phyloP scores from a whole-genome alignment of 768 basidiomycete species.

The Trametes cinnabarina region DNA sequence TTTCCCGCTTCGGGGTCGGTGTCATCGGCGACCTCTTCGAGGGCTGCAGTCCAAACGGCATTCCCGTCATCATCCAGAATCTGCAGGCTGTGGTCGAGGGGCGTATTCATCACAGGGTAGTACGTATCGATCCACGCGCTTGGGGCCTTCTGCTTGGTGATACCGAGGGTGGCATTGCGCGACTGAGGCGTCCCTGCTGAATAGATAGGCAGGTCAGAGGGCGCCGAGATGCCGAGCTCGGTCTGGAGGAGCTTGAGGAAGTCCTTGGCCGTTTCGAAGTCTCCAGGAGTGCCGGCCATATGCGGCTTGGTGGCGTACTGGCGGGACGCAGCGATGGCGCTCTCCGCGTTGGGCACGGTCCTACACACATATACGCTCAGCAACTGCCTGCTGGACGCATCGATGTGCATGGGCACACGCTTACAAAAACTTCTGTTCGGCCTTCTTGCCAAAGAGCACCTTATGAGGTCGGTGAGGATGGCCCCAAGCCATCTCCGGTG shows the following conservation, averaged over 20 bases:
- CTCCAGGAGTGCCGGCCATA: constrained; percentile 55
- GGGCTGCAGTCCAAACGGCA: constrained; percentile 64
- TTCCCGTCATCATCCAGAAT: constrained; percentile 58
- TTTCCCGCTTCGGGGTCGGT: constrained; percentile 70
- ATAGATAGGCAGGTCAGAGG: constrained; percentile 54
- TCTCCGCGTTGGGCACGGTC: constrained; percentile 49
- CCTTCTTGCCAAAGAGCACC: constrained; percentile 34
- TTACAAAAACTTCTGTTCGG: constrained; percentile 48
- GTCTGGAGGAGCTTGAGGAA: constrained; percentile 68
- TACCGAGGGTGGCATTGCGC: constrained; percentile 60
- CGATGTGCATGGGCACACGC: constrained; percentile 12
- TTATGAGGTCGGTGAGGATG: constrained; percentile 13
- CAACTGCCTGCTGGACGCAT: not conserved
- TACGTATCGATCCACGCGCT: constrained; percentile 85
- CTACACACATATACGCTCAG: constrained; percentile 27
- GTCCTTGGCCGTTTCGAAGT: constrained; percentile 59
- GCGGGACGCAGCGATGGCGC: constrained; percentile 50
- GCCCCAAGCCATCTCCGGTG: not conserved
- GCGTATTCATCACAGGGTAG: constrained; percentile 84
- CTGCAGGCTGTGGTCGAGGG: constrained; percentile 64
- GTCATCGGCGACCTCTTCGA: constrained; percentile 72
- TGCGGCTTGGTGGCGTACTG: constrained; percentile 55
- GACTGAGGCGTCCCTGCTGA: constrained; percentile 68
- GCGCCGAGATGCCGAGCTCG: constrained; percentile 52
- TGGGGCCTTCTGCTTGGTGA: constrained; percentile 45